These are phyloP conservation scores for Dactylella cylindrospora DNA, from an alignment of 2,329 filamentous ascomycete species.

Conservation along the genomic window DNA sequence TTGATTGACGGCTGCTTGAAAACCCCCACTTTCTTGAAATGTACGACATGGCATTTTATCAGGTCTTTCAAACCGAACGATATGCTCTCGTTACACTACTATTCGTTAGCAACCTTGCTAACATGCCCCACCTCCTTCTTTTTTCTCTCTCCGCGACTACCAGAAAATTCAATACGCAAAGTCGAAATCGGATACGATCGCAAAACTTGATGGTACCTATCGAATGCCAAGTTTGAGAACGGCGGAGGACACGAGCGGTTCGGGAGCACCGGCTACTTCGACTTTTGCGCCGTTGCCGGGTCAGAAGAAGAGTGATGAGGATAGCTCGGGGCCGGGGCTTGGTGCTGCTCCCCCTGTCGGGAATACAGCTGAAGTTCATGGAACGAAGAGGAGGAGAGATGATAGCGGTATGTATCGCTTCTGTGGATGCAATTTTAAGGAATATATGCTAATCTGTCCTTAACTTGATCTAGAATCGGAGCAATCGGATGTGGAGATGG, in stretches of 20 bases:
- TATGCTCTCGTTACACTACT: not conserved
- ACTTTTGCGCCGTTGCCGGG: constrained; percentile 52
- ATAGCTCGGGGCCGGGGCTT: constrained; percentile 16
- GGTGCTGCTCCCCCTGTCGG: constrained; percentile 13
- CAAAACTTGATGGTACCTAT: constrained; percentile 90
- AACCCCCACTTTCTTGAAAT: too few species aligned
- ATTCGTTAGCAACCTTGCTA: constrained; percentile 16
- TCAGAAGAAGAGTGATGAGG: constrained; percentile 50
- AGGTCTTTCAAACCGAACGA: too few species aligned
- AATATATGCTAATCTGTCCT: not conserved
- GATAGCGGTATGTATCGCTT: constrained; percentile 46
- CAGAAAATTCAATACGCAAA: constrained; percentile 92
- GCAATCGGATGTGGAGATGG: constrained; percentile 48
- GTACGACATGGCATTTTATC: too few species aligned
- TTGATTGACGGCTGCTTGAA: constrained; percentile 12
- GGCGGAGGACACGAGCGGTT: constrained; percentile 3
- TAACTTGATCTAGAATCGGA: constrained; percentile 16
- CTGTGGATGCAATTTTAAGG: not conserved
- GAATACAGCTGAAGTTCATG: constrained; percentile 36
- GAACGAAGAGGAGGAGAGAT: constrained; percentile 47
- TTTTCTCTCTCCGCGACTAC: not conserved
- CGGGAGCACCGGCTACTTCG: constrained; percentile 48
- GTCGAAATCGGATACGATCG: constrained; percentile 80
- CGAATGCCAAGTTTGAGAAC: constrained; percentile 56
- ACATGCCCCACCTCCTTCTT: constrained; percentile 9